Base-by-base conservation (phyloP, 768 basidiomycete species). In the Tubosaeta sp. region DNA sequence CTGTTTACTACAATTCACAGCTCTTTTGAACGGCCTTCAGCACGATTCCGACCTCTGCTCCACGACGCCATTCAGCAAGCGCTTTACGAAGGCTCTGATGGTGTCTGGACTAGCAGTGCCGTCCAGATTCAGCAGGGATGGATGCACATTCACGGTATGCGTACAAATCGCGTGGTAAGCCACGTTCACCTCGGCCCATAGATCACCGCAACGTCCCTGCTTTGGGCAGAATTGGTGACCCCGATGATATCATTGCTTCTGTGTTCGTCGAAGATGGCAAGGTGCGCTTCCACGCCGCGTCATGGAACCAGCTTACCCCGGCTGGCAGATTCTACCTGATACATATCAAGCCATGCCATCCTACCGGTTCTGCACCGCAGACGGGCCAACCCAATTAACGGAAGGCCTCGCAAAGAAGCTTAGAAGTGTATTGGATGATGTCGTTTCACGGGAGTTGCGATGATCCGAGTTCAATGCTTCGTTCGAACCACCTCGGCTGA, bases 261-360 rank as follows among this genome's bases (percentile, higher is more conserved):
- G 88, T 92, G 11, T 73, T 84, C 7, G 87, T 92, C 5, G 72
- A 85, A 54, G 76, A 83, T 51, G 80, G 88, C 62, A 77, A 84
- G 75, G 86, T 84, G 53, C 26, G 72, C 60, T 25, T 29, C 35
- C 6, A 12, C 11, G 7, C 44, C 19, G 8, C 14, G 3, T 34
- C 29, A 16, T 19, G 17, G 25, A 6, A 11, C 26, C 2, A 19
- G 32, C 38, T 1, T 8, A 22, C 5, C 37, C 32, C 27, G 34
- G 14, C 42, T 35, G 32, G 29, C 59, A 88, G 86, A 84, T 89
- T 31, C 61, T 78, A 10, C 62, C 82, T 0, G 82, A 86, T 26
- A 92, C 89, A 2, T 92, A 91, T 59, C 81, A 87, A 61, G 76
- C 85, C 6, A 91, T 92, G 90, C 88, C 89, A 0, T 77, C 90